Conservation (phyloP, 2,329 filamentous ascomycete genomes). For the Camillea tinctor region DNA sequence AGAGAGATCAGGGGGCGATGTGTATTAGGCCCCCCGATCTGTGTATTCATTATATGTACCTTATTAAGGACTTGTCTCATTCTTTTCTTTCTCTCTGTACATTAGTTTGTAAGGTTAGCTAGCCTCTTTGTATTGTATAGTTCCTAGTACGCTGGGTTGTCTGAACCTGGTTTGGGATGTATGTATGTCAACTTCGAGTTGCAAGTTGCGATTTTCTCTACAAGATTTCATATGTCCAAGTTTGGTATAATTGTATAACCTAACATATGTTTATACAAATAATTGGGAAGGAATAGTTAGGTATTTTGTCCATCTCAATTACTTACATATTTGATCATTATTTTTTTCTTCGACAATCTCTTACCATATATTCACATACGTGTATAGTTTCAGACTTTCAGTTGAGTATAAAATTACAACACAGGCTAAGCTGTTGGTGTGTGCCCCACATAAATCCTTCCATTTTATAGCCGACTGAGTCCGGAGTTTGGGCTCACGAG, state of each 20-base stretch:
- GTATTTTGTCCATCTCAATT: no score
- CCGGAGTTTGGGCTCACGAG: conserved; percentile 11
- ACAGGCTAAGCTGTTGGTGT: neutral
- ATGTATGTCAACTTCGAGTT: no score
- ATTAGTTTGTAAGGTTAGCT: neutral
- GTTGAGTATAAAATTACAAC: neutral
- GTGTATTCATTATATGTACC: neutral
- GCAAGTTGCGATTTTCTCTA: no score
- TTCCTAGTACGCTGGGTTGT: neutral
- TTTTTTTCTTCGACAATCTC: no score
- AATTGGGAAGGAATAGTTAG: no score
- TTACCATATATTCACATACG: no score
- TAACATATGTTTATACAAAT: no score
- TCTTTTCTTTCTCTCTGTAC: neutral
- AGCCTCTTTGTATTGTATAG: neutral
- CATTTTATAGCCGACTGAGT: conserved; percentile 6
- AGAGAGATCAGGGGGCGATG: neutral
- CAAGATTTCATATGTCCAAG: no score
- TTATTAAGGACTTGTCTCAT: neutral
- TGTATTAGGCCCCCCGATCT: neutral
- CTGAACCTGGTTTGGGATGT: neutral
- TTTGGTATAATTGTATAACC: no score
- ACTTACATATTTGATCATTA: no score
- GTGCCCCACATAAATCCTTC: neutral
- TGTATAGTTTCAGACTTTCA: no score